Conservation (phyloP, 768 basidiomycete species). For the Steccherinum ochraceum region DNA sequence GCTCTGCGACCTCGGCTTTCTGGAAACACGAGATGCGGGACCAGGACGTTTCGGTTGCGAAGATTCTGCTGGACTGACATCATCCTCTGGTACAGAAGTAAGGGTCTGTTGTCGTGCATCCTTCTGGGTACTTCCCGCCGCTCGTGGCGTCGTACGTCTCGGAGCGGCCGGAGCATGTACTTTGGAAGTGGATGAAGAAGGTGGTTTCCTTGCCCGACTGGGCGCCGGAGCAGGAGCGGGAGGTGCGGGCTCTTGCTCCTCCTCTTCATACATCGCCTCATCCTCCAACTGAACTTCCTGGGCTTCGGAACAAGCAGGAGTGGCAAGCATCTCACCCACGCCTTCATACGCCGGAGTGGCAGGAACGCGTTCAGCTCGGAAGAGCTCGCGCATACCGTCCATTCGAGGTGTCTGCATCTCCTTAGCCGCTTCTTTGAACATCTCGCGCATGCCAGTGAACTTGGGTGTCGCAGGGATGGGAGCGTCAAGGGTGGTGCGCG, state of each 20-base stretch:
- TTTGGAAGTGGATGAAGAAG: background rate
- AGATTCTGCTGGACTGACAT: background rate
- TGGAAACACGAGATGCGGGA: slow-evolving; percentile 1
- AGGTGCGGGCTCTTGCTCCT: slow-evolving; percentile 1
- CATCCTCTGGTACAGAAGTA: background rate
- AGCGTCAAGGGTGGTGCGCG: background rate
- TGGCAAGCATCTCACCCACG: slow-evolving; percentile 25
- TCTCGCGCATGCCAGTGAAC: slow-evolving; percentile 24
- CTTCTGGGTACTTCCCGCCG: background rate
- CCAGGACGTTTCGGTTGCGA: background rate
- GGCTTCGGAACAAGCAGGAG: slow-evolving; percentile 19
- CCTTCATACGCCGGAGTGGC: slow-evolving; percentile 23
- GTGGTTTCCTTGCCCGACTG: background rate
- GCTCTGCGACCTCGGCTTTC: slow-evolving; percentile 5
- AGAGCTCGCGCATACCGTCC: slow-evolving; percentile 29
- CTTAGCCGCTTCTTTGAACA: slow-evolving; percentile 21
- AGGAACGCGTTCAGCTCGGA: slow-evolving; percentile 13
- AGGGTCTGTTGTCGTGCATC: background rate
- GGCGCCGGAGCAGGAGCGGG: slow-evolving; percentile 2
- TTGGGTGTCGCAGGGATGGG: slow-evolving; percentile 16
- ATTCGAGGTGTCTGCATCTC: slow-evolving; percentile 26
- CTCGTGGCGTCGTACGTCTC: background rate
- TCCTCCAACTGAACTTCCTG: slow-evolving; percentile 1
- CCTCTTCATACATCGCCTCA: slow-evolving; percentile 10
- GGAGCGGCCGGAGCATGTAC: background rate